Conservation (phyloP, 2,329 filamentous ascomycete genomes). For the Fonsecaea multimorphosa region DNA sequence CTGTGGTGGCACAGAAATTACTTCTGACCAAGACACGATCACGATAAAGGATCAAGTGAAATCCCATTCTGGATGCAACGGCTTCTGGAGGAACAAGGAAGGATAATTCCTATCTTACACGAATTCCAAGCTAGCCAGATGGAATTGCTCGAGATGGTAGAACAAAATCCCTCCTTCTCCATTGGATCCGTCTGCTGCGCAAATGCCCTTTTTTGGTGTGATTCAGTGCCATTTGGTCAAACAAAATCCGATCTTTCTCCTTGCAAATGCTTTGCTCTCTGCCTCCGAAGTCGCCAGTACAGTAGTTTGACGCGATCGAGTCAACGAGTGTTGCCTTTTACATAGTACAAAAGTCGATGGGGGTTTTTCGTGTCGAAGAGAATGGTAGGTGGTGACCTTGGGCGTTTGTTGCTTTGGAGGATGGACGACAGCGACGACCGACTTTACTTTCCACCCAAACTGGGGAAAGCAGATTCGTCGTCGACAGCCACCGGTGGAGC, state of each 20-base stretch:
- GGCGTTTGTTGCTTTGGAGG: conserved; percentile 8
- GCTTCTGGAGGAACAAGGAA: conserved; percentile 21
- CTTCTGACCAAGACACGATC: background rate
- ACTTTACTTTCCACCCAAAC: conserved; percentile 39
- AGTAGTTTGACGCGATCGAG: conserved; percentile 21
- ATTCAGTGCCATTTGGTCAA: conserved; percentile 18
- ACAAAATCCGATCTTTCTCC: conserved; percentile 27
- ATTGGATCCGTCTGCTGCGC: conserved; percentile 24
- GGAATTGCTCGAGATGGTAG: conserved; percentile 31
- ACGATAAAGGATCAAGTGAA: conserved; percentile 27
- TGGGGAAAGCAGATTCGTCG: conserved; percentile 40
- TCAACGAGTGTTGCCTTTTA: conserved; percentile 32
- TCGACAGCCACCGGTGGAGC: conserved; percentile 36
- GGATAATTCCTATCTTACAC: conserved; percentile 33
- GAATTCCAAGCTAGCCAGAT: conserved; percentile 34
- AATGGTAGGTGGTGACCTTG: conserved; percentile 17
- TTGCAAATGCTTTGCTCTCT: conserved; percentile 27
- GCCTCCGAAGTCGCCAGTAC: conserved; percentile 27
- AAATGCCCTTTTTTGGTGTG: conserved; percentile 30
- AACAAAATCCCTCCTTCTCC: conserved; percentile 35
- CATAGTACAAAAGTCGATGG: conserved; percentile 33
- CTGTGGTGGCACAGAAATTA: background rate
- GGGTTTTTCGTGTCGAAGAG: conserved; percentile 18
- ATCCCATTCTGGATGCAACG: conserved; percentile 34
- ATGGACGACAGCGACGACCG: background rate